These are phyloP conservation scores for Pseudogymnoascus sp. DNA, from an alignment of 2,329 filamentous ascomycete species.

Conservation along the genomic window DNA sequence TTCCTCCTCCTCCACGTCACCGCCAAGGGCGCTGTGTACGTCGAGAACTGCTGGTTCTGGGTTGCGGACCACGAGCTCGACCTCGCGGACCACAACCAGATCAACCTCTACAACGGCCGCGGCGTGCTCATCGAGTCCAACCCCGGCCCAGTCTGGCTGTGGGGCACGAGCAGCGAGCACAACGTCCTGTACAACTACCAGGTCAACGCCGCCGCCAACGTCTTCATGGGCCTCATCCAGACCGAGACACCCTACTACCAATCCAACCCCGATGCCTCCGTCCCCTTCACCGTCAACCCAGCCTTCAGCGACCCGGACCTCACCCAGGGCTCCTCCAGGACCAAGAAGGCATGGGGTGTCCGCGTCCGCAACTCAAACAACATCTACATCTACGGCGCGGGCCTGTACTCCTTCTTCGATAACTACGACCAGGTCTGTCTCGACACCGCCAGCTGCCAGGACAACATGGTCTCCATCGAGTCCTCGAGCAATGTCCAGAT, in stretches of 20 bases:
- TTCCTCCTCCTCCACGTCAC: constrained; percentile 65
- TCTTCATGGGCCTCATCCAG: constrained; percentile 80
- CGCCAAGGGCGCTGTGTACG: constrained; percentile 57
- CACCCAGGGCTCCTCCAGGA: constrained; percentile 43
- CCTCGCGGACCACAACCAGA: constrained; percentile 62
- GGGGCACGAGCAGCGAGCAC: constrained; percentile 66
- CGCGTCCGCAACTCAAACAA: constrained; percentile 61
- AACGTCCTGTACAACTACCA: constrained; percentile 76
- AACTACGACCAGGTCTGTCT: constrained; percentile 72
- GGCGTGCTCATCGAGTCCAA: constrained; percentile 71
- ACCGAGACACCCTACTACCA: constrained; percentile 88
- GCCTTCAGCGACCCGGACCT: constrained; percentile 65
- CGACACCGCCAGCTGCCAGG: constrained; percentile 60
- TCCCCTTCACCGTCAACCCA: constrained; percentile 54
- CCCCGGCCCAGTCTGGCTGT: constrained; percentile 71
- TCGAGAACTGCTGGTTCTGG: constrained; percentile 91
- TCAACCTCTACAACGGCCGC: constrained; percentile 82
- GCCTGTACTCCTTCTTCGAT: constrained; percentile 77
- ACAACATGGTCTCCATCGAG: constrained; percentile 69
- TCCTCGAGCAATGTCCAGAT: constrained; percentile 52
- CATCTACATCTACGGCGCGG: constrained; percentile 63
- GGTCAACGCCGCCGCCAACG: constrained; percentile 65
- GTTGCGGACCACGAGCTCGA: constrained; percentile 87
- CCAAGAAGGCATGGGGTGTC: constrained; percentile 64
- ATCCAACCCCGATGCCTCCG: constrained; percentile 66